Evolutionary conservation across 2,329 filamentous ascomycete genomes (phyloP), one percentile per base, ranked within the genome.

Genomic region (Ophiosphaerella narmari): DNA sequence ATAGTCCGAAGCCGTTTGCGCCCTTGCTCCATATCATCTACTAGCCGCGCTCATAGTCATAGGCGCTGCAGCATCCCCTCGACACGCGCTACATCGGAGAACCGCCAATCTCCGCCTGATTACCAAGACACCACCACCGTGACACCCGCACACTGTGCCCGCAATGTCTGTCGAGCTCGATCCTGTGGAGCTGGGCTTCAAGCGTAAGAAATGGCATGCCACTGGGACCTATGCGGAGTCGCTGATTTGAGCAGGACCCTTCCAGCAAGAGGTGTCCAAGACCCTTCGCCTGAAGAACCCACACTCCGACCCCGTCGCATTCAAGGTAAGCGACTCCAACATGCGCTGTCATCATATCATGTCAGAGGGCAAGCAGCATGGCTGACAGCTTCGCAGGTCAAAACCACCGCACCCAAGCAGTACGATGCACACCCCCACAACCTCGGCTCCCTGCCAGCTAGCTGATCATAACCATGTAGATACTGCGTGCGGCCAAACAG

Each of bases 361-460:
- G 5, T 18, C 32, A 48, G 50, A 26, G 43, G 37, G 35, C n/a
- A 7, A 7, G 9, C 35, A 4, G 35, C 12, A 23, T 38, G 33
- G 44, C 48, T 64, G 43, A 66, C 60, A 46, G 18, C 39, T 26
- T 33, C 36, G 31, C 65, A 96, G 91, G 94, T 99, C 76, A 99
- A 99, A 86, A 99, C 94, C 41, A 99, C 94, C 57, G 94, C 94
- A 42, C 94, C 94, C 31, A 97, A 97, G 79, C 94, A 97, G 93
- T 99, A 89, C 71, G 88, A 76, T 42, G 48, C 13, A 29, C 43
- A 34, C 3, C 50, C 18, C 52, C 16, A 48, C 50, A 37, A 46
- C 58, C 58, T 50, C 55, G 39, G 45, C 53, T 51, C 57, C 5
- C 7, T 24, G 5, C 3, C 34, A 21, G 43, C 23, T 18, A 46